phyloP scores from a whole-genome alignment of 345 rosid genomes.

The Boechera retrofracta region DNA sequence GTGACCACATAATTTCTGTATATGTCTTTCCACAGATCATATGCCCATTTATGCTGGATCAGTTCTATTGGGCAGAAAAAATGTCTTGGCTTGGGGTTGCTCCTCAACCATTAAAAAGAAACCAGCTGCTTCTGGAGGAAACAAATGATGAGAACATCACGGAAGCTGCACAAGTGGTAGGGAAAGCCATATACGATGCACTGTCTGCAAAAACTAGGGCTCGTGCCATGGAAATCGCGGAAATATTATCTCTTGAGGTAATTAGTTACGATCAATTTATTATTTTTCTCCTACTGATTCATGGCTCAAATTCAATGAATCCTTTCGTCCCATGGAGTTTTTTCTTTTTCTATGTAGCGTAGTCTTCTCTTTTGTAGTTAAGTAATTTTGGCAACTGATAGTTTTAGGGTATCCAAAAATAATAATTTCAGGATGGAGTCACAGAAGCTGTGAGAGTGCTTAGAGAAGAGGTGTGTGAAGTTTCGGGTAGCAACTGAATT shows the following conservation, averaged over 20 bases:
- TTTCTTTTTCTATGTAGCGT: background rate
- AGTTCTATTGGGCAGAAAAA: slow-evolving; percentile 95
- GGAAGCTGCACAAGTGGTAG: slow-evolving; percentile 59
- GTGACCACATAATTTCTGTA: background rate
- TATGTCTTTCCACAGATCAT: slow-evolving; percentile 55
- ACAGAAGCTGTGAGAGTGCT: slow-evolving; percentile 74
- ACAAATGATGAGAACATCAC: slow-evolving; percentile 46
- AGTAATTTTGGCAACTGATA: slow-evolving; percentile 26
- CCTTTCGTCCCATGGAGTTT: background rate
- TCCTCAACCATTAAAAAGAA: slow-evolving; percentile 70
- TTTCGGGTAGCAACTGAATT: slow-evolving; percentile 20
- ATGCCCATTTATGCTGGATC: slow-evolving; percentile 89
- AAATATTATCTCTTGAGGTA: slow-evolving; percentile 74
- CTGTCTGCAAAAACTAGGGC: slow-evolving; percentile 57
- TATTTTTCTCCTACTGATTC: background rate
- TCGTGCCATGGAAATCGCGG: slow-evolving; percentile 60
- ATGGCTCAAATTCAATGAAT: background rate
- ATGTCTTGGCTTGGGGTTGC: slow-evolving; percentile 94
- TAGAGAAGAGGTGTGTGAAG: slow-evolving; percentile 56
- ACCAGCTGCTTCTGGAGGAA: slow-evolving; percentile 57
- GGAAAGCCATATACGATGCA: slow-evolving; percentile 61
- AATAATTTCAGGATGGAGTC: slow-evolving; percentile 73
- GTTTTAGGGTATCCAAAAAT: background rate
- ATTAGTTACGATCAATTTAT: background rate
- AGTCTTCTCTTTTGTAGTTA: background rate